Percentiles rank a stretch among this genome's conserved stretches.
These are phyloP conservation scores for Xylariaceae sp. DNA, from an alignment of 2,329 filamentous ascomycete species.

Conservation along the genomic window DNA sequence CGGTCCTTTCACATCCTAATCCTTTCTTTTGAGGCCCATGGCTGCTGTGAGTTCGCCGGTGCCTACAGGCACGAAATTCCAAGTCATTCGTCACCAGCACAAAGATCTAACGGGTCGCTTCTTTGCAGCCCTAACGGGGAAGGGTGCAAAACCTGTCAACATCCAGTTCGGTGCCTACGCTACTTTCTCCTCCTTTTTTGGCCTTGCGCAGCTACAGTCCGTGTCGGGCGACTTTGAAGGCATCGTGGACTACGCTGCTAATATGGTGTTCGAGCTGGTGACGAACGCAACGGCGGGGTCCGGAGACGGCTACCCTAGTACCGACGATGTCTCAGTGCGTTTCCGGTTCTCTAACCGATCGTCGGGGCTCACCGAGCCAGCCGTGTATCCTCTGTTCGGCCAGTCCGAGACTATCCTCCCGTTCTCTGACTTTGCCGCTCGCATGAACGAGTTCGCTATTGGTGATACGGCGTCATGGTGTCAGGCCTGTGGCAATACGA, in stretches of 20 bases:
- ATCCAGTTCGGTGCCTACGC: constrained; percentile 62
- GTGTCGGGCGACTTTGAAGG: constrained; percentile 65
- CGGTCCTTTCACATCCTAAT: no score
- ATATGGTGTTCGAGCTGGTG: constrained; percentile 74
- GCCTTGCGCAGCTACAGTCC: constrained; percentile 50
- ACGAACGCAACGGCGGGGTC: constrained; percentile 47
- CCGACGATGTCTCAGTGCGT: constrained; percentile 53
- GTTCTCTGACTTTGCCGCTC: constrained; percentile 65
- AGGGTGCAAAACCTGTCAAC: constrained; percentile 40
- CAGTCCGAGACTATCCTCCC: constrained; percentile 52
- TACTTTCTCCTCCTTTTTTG: constrained; percentile 63
- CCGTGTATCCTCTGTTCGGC: constrained; percentile 59
- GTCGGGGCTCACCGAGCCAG: constrained; percentile 50
- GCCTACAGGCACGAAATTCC: no score
- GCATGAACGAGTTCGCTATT: constrained; percentile 67
- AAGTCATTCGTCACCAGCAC: no score
- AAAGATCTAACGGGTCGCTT: no score
- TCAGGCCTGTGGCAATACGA: constrained; percentile 68
- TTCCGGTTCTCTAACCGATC: constrained; percentile 63
- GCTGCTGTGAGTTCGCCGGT: no score
- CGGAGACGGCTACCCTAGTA: constrained; percentile 44
- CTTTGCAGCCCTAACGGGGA: constrained; percentile 40
- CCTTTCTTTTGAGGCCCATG: no score
- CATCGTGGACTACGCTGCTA: constrained; percentile 79
- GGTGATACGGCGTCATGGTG: constrained; percentile 70